Conservation (phyloP, 2,329 filamentous ascomycete species). For the Corinectria fuckeliana region DNA sequence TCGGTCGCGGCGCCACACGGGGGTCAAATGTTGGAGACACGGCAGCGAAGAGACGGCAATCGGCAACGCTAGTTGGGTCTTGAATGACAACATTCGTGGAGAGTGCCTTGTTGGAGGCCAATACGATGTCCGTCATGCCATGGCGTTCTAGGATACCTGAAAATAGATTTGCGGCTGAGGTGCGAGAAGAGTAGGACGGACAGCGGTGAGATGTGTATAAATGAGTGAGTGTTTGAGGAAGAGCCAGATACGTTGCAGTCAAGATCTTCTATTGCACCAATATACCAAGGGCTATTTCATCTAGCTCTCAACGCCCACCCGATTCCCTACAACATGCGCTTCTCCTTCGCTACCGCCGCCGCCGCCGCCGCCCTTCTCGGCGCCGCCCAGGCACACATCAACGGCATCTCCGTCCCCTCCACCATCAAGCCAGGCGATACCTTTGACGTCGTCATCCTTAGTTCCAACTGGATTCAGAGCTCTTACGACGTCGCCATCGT, state of each 20-base stretch:
- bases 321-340: constrained; percentile 25
- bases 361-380: constrained; percentile 32
- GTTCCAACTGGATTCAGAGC: constrained; percentile 52
- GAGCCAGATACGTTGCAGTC: not conserved
- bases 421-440: constrained; percentile 47
- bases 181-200: not conserved
- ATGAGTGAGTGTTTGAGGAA: not conserved
- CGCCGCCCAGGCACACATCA: constrained; percentile 47
- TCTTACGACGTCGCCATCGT: constrained; percentile 53
- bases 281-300: not conserved
- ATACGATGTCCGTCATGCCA: constrained; percentile 1
- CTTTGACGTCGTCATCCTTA: constrained; percentile 48
- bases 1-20: not conserved
- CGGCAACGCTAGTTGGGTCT: constrained; percentile 12
- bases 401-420: constrained; percentile 50
- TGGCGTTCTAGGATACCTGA: not conserved
- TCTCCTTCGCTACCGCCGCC: constrained; percentile 30
- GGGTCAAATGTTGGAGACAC: not conserved
- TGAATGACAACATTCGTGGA: not conserved
- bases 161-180: constrained; percentile 11
- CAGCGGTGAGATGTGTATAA: constrained; percentile 5
- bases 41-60: constrained; percentile 3
- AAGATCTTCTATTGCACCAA: not conserved
- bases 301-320: not conserved
- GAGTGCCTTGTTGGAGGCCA: not conserved